Conservation (phyloP, 2,329 filamentous ascomycete genomes). For the Dactylonectria macrodidyma region DNA sequence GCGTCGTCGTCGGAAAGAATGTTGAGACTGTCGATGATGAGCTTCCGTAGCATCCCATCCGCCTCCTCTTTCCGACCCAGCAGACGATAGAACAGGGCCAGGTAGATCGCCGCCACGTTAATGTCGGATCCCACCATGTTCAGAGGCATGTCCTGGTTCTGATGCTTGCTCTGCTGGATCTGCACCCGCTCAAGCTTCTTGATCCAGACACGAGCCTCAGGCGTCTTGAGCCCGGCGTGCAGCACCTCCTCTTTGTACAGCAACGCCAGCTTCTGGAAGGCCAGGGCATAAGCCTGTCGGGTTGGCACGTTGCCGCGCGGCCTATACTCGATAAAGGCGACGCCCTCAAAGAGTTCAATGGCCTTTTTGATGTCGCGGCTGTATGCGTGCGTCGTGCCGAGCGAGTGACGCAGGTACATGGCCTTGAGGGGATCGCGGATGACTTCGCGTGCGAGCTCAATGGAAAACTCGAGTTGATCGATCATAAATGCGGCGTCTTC, state of each 20-base stretch:
- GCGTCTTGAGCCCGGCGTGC: constrained; percentile 45
- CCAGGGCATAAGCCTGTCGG: constrained; percentile 56
- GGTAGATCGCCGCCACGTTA: constrained; percentile 59
- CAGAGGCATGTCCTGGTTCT: constrained; percentile 57
- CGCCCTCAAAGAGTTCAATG: constrained; percentile 54
- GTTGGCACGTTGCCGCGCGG: constrained; percentile 57
- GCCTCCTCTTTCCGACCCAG: constrained; percentile 48
- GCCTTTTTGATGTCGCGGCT: constrained; percentile 53
- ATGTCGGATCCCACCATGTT: constrained; percentile 59
- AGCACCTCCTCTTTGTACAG: constrained; percentile 56
- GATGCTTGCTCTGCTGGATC: constrained; percentile 55
- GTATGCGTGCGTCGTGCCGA: constrained; percentile 55
- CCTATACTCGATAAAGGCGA: constrained; percentile 56
- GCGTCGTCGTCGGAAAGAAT: constrained; percentile 59
- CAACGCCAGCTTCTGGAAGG: constrained; percentile 57
- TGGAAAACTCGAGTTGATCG: constrained; percentile 50
- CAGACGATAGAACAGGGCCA: constrained; percentile 56
- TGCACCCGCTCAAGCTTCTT: constrained; percentile 54
- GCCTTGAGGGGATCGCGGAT: constrained; percentile 55
- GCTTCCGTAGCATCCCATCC: constrained; percentile 47
- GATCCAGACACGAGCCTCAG: constrained; percentile 52
- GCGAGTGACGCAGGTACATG: constrained; percentile 56
- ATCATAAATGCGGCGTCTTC: constrained; percentile 50
- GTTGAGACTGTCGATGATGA: constrained; percentile 56
- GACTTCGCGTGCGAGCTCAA: constrained; percentile 49